Evolutionary conservation across 306 rosid species (phyloP), one percentile per base, ranked within the genome.

Genomic region (Prosopis cineraria): DNA sequence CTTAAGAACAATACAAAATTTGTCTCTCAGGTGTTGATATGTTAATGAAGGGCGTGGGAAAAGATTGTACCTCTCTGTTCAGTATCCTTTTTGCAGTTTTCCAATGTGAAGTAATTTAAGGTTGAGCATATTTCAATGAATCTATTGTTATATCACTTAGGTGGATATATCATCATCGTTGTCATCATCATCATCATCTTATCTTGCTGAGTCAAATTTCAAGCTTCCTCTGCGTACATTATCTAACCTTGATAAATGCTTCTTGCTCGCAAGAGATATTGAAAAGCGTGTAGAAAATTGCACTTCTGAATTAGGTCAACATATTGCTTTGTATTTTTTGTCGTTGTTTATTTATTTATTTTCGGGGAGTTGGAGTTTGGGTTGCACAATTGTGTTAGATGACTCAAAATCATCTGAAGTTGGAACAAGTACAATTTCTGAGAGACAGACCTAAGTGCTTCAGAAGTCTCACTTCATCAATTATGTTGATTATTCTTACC

Each of bases 41-140:
- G 78, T 81, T 95, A 82, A 88, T 87, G 93, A 89, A 95, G 84
- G 91, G 93, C 37, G 93, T 95, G 81, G 98, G 99, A 79, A 95
- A 86, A 89, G 99, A 95, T 83, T 95, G 88, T 73, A 95, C 99
- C 70, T 82, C 99, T 77, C 84, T 95, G 73, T 95, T 95, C 87
- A 89, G 98, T 92, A 95, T 95, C 99, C 99, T 89, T 84, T 84
- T 71, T 73, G 39, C 48, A 80, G 78, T 67, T 36, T 50, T 25
- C 19, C 29, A 11, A 43, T 31, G 68, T 67, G 52, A 40, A 67
- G 52, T 68, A 47, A 27, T 70, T 69, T 65, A 25, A n/a, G 63
- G 50, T 44, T 83, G 34, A 47, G n/a, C 59, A 56, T 48, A 44
- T 43, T 79, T 81, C 70, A 37, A 37, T 48, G 73, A 43, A 19